phyloP scores from a whole-genome alignment of 208 protist species.

The Blastocrithidia nonstop region DNA sequence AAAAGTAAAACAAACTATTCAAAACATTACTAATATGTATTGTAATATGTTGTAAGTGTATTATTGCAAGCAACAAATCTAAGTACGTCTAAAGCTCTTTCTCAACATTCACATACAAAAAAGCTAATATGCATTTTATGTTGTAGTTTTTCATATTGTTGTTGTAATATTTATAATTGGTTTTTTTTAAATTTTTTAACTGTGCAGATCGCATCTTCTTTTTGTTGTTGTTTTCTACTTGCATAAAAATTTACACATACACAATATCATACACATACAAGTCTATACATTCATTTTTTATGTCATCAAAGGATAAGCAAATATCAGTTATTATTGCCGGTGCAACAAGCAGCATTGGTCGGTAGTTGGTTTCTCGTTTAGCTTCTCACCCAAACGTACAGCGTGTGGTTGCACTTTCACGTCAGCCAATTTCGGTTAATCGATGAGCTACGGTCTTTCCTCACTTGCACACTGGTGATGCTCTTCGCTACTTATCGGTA shows the following conservation, averaged over 20 bases:
- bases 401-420: conserved; percentile 41
- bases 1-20: too few relatives aligned
- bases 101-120: background rate
- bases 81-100: too few relatives aligned
- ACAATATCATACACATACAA: background rate
- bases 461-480: conserved; percentile 25
- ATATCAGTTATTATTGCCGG: conserved; percentile 46
- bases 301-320: conserved; percentile 19
- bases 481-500: conserved; percentile 28
- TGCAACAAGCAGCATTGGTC: conserved; percentile 30
- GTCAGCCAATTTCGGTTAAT: conserved; percentile 30
- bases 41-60: too few relatives aligned
- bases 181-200: background rate
- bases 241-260: conserved; percentile 5
- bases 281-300: background rate
- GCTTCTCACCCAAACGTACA: conserved; percentile 39
- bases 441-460: conserved; percentile 32
- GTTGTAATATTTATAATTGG: background rate
- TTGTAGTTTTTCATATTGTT: too few relatives aligned
- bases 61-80: too few relatives aligned
- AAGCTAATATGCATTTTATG: background rate
- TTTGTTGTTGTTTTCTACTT: background rate
- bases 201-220: background rate
- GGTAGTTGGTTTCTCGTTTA: conserved; percentile 39
- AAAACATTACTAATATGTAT: too few relatives aligned